Evolutionary conservation across 768 basidiomycete species (phyloP), one percentile per base, ranked within the genome.

Genomic region (Psilocybe azurescens): DNA sequence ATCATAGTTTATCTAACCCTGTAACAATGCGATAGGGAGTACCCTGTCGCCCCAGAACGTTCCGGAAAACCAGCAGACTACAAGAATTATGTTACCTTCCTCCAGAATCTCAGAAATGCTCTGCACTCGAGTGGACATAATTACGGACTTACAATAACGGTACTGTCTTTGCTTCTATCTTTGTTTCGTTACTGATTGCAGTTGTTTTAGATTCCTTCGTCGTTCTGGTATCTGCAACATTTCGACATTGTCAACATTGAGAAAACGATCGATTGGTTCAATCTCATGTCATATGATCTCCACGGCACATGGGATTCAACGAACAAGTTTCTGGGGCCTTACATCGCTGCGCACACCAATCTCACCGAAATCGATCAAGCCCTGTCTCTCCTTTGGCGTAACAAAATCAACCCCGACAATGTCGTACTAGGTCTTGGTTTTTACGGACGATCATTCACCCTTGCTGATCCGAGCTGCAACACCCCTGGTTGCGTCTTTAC

Each of bases 191-290:
- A 24, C 24, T 24, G 24, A 24, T 24, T 24, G 24, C 1, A 24
- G 24, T 2, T 24, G 24, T 24, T 24, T 24, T 24, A 24, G 24
- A 24, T 24, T 24, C 24, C 59, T 5, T 60, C 53, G 30, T 53
- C 50, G 9, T 60, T 53, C 29, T 60, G 59, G 59, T 60, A 60
- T 36, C 59, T 60, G 13, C 59, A 60, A 29, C 59, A 60, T 33
- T 60, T 47, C 41, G 59, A 60, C 32, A 51, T 60, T 10, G n/a
- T 39, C 1, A 9, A 36, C 16, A 51, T 60, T 5, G 24, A 53
- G 14, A 10, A 7, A 7, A 10, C 8, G 7, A 52, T 52, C 16
- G 59, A 60, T 48, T 60, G 59, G 59, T 51, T 60, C 16, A 32
- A 52, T 36, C 16, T 33, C 7, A 60, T 60, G 59, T 53, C 59